Percentiles rank a stretch among this genome's conserved stretches.
phyloP scores from a whole-genome alignment of 306 rosid genomes.

The Pterocarpus macrocarpus region DNA sequence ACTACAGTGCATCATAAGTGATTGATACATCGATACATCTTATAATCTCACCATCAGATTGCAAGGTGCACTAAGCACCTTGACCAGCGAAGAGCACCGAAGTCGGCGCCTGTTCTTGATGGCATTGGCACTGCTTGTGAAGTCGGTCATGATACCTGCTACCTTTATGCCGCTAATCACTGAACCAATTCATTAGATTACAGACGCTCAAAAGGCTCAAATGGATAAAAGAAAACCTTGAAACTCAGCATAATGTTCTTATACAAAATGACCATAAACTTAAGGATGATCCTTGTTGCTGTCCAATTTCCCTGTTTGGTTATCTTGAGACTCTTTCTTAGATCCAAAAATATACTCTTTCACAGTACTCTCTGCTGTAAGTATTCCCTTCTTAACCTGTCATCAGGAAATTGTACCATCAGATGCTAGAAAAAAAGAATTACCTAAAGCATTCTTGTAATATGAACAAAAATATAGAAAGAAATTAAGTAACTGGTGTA shows the following conservation, averaged over 20 bases:
- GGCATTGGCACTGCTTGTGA: neutral
- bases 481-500: neutral
- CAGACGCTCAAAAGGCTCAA: neutral
- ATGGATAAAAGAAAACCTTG: constrained; percentile 10
- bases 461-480: neutral
- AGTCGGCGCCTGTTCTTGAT: too few relatives aligned
- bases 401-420: constrained; percentile 38
- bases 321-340: constrained; percentile 56
- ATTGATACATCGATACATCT: too few relatives aligned
- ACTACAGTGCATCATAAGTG: too few relatives aligned
- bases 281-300: constrained; percentile 55
- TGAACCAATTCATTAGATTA: neutral
- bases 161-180: neutral
- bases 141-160: neutral
- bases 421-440: neutral
- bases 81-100: too few relatives aligned
- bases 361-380: constrained; percentile 60
- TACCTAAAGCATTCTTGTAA: neutral
- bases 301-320: constrained; percentile 46
- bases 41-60: too few relatives aligned
- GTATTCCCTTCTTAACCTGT: constrained; percentile 66
- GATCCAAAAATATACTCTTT: constrained; percentile 70
- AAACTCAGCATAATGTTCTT: constrained; percentile 25
- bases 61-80: too few relatives aligned
- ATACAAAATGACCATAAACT: constrained; percentile 29